Evolutionary conservation across 768 basidiomycete species (phyloP).

Genomic region (Leccinum subgranulosum): DNA sequence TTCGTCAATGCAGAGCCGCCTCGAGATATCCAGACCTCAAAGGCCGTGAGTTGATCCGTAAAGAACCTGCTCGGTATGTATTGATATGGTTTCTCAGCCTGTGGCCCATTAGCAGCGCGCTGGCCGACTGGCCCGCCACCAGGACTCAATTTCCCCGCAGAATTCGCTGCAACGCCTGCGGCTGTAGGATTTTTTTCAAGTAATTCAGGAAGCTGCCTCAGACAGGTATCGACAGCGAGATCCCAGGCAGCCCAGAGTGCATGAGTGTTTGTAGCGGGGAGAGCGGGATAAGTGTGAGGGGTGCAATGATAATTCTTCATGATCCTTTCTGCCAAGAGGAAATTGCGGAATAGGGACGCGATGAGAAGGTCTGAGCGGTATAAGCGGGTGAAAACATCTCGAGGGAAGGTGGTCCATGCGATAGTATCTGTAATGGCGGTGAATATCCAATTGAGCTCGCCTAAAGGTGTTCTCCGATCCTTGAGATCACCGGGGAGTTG

Average conservation of each 20-base stretch:
- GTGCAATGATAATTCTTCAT: slow-evolving; percentile 99
- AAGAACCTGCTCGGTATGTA: slow-evolving; percentile 93
- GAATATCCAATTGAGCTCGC: slow-evolving; percentile 99
- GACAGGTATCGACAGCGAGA: slow-evolving; percentile 89
- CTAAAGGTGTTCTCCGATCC: slow-evolving; percentile 92
- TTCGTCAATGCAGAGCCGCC: slow-evolving; percentile 83
- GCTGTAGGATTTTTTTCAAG: slow-evolving; percentile 41
- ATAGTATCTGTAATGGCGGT: slow-evolving; percentile 99
- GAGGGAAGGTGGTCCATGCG: slow-evolving; percentile 96
- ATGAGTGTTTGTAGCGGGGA: slow-evolving; percentile 87
- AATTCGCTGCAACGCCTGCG: slow-evolving; percentile 19
- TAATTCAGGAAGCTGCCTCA: slow-evolving; percentile 89
- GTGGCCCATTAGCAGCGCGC: slow-evolving; percentile 22
- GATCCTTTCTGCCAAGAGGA: slow-evolving; percentile 93
- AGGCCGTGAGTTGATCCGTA: slow-evolving; percentile 92
- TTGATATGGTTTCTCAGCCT: slow-evolving; percentile 50
- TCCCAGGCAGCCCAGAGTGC: slow-evolving; percentile 98
- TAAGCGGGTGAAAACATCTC: slow-evolving; percentile 88
- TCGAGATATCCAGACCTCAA: slow-evolving; percentile 97
- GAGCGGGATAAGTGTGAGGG: slow-evolving; percentile 86
- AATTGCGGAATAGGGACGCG: slow-evolving; percentile 95
- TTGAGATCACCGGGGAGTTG: slow-evolving; percentile 96
- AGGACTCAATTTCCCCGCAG: slow-evolving; percentile 13
- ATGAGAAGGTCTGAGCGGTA: slow-evolving; percentile 96
- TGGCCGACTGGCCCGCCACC: slow-evolving; percentile 16